Percentiles rank a stretch among this genome's conserved stretches.
Evolutionary conservation across 2,329 filamentous ascomycete species (phyloP).

Genomic region (Daldinia sp.): DNA sequence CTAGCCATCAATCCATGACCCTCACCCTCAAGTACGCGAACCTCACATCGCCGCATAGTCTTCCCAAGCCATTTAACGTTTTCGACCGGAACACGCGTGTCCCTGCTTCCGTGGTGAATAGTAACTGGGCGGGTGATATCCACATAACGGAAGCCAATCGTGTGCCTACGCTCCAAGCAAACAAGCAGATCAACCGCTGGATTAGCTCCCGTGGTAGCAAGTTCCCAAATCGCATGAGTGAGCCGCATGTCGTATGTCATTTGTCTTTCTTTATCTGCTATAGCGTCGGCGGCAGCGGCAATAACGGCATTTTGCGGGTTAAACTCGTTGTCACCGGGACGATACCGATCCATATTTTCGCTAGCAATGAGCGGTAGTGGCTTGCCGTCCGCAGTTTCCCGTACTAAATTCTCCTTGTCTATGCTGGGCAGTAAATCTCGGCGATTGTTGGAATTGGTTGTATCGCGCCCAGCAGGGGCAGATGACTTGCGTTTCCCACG

Average conservation of each 20-base stretch:
- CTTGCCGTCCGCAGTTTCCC: slow-evolving; percentile 47
- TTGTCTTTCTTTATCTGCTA: slow-evolving; percentile 78
- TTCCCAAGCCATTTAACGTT: slow-evolving; percentile 96
- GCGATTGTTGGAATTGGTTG: slow-evolving; percentile 49
- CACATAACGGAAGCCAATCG: slow-evolving; percentile 96
- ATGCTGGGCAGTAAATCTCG: slow-evolving; percentile 55
- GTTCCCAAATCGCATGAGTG: slow-evolving; percentile 93
- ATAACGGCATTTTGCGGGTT: slow-evolving; percentile 53
- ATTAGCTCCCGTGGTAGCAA: slow-evolving; percentile 91
- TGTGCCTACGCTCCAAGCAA: slow-evolving; percentile 89
- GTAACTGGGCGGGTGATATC: slow-evolving; percentile 92
- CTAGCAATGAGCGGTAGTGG: slow-evolving; percentile 51
- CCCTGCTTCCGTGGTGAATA: slow-evolving; percentile 92
- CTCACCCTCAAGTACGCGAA: slow-evolving; percentile 89
- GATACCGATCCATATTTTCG: slow-evolving; percentile 65
- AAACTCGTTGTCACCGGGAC: slow-evolving; percentile 48
- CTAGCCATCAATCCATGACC: slow-evolving; percentile 97
- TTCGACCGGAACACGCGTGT: slow-evolving; percentile 91
- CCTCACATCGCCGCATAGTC: slow-evolving; percentile 92
- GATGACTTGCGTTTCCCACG: slow-evolving; percentile 70
- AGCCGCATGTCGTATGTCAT: slow-evolving; percentile 84
- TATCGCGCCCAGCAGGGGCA: slow-evolving; percentile 54
- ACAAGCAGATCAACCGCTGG: slow-evolving; percentile 93
- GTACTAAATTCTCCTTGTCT: slow-evolving; percentile 64
- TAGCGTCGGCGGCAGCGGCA: slow-evolving; percentile 68